Evolutionary conservation across 805 yeast genomes (phyloP), one percentile per base, ranked within the genome.

Genomic region (Nakazawaea wickerhamii): DNA sequence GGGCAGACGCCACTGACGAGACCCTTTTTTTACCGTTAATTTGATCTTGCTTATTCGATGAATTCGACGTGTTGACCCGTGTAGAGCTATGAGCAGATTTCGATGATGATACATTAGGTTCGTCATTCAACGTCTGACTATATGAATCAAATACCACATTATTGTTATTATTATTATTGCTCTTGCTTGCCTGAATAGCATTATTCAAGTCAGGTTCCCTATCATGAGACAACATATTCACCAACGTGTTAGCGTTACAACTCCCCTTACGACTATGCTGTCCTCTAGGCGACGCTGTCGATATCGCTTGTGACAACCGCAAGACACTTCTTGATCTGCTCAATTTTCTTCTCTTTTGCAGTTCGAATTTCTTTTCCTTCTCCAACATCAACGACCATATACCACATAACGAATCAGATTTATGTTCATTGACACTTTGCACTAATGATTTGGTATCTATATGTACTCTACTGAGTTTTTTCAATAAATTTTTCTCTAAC

Each of bases 361-460:
- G 6, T 32, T 28, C 40, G 55, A 54, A 50, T 57, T 59, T 66
- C 38, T 61, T 58, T 49, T 76, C 80, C 37, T 65, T 63, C 18
- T 84, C 87, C 22, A 82, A 60, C 14, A 79, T 60, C 15, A 87
- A 64, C 36, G 80, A 80, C 82, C 90, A 88, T 44, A 81, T 69
- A 0, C 91, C 95, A 11, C 84, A 77, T 13, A 84, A 63, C 0
- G 87, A 67, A 59, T 85, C 93, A 60, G 86, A 76, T 44, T 81
- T 77, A 36, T 73, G 71, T 44, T 72, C 68, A 22, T 63, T 53
- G 3, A 88, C 79, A 22, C 84, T 74, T 7, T 72, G 65, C 50
- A 76, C 77, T 25, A 89, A 62, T 1, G 70, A 60, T 11, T 78
- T 82, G 2, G 73, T 68, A 55, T 84, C 85, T 28, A 87, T 64